Evolutionary conservation across 1,284 basidiomycete genomes (phyloP).

Genomic region (Cerioporus squamosus): DNA sequence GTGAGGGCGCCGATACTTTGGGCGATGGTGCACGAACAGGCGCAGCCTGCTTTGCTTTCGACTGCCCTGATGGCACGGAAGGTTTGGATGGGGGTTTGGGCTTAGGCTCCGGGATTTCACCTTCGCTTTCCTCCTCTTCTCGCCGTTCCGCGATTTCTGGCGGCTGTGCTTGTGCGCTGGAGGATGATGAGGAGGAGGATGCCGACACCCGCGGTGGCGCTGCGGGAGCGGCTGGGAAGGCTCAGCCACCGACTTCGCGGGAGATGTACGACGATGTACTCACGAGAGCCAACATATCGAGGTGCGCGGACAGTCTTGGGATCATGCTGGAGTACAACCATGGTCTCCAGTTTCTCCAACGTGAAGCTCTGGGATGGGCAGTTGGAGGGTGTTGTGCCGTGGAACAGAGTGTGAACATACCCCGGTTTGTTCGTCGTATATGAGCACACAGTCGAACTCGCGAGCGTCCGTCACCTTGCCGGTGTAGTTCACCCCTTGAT

Average conservation of each 20-base stretch:
- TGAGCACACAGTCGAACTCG: slow-evolving; percentile 74
- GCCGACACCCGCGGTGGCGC: slow-evolving; percentile 23
- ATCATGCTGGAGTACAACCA: slow-evolving; percentile 56
- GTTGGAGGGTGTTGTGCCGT: neutral
- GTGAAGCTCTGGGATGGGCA: slow-evolving; percentile 56
- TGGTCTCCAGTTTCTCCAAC: slow-evolving; percentile 75
- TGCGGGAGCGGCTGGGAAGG: slow-evolving; percentile 14
- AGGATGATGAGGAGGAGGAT: slow-evolving; percentile 24
- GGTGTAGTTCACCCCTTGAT: slow-evolving; percentile 56
- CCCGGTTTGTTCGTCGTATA: slow-evolving; percentile 73
- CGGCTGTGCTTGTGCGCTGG: slow-evolving; percentile 23
- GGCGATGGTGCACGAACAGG: neutral
- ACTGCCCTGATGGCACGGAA: neutral
- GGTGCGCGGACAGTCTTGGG: slow-evolving; percentile 44
- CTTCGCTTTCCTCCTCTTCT: slow-evolving; percentile 44
- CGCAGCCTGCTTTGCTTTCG: slow-evolving; percentile 13
- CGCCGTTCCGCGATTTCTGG: slow-evolving; percentile 25
- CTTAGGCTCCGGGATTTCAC: slow-evolving; percentile 31
- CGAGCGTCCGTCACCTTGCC: slow-evolving; percentile 61
- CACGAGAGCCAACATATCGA: slow-evolving; percentile 46
- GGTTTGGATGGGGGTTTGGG: slow-evolving; percentile 10
- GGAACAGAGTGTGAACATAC: slow-evolving; percentile 42
- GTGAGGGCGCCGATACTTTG: neutral
- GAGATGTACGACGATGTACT: slow-evolving; percentile 30
- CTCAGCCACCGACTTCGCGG: neutral